A percentile compares a stretch with the other conserved stretches of the same genome.
phyloP scores from a whole-genome alignment of 306 rosid genomes.

The Dalbergia cultrata region DNA sequence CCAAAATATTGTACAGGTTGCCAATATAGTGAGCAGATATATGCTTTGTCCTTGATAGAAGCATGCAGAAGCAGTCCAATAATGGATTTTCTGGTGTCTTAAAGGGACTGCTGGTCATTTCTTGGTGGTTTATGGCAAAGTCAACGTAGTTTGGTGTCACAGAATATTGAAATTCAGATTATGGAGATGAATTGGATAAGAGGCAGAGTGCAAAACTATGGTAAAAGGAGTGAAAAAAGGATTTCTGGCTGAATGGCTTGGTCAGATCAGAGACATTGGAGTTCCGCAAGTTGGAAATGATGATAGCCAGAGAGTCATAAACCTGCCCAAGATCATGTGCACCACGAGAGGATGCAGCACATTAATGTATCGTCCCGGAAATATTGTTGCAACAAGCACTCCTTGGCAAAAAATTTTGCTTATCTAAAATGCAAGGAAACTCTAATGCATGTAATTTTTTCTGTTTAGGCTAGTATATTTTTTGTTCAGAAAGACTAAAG shows the following conservation, averaged over 20 bases:
- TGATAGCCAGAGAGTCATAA: too few species aligned
- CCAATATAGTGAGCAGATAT: too few species aligned
- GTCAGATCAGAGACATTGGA: neutral
- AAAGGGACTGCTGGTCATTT: neutral
- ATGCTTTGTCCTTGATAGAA: neutral
- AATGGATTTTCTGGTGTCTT: neutral
- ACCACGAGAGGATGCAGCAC: too few species aligned
- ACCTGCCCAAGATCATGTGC: too few species aligned
- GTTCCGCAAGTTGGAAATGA: too few species aligned
- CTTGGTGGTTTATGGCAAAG: slow-evolving; percentile 4
- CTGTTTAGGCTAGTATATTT: too few species aligned
- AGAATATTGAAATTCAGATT: neutral
- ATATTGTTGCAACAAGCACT: too few species aligned
- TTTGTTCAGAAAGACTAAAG: too few species aligned
- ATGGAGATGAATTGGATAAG: neutral
- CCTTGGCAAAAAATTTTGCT: too few species aligned
- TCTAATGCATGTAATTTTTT: too few species aligned
- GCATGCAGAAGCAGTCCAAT: neutral
- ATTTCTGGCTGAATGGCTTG: neutral
- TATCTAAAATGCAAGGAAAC: too few species aligned
- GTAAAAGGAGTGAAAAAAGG: neutral
- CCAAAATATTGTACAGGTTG: neutral
- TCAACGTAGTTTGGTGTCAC: neutral
- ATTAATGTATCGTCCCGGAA: too few species aligned
- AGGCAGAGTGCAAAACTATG: neutral